Evolutionary conservation across 352 stramenopile species (phyloP).

Genomic region (Pythium sp.): DNA sequence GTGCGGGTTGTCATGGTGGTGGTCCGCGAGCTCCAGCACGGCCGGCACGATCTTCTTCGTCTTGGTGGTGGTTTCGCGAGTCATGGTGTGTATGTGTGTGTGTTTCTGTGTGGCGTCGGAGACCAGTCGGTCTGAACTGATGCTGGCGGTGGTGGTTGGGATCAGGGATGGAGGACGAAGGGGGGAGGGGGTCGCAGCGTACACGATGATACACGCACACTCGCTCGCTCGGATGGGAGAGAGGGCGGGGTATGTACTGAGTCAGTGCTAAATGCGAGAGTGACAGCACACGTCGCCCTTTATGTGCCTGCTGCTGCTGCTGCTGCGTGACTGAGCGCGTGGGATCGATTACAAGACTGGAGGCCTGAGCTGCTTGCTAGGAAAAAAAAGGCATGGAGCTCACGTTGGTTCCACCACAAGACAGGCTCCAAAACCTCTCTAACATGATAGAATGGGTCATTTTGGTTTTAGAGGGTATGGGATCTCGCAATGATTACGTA

Average conservation of each 20-base stretch:
- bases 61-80: constrained; percentile 13
- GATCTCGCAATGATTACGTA: constrained; percentile 8
- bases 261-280: background rate
- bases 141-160: background rate
- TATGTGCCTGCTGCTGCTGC: background rate
- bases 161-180: background rate
- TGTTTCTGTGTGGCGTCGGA: background rate
- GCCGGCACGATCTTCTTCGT: constrained; percentile 21
- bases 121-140: background rate
- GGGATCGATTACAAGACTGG: constrained; percentile 14
- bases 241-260: background rate
- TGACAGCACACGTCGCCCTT: background rate
- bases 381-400: background rate
- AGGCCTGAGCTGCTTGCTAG: background rate
- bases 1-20: constrained; percentile 3
- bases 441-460: background rate
- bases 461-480: constrained; percentile 8
- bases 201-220: background rate
- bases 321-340: background rate
- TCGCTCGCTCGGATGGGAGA: background rate
- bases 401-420: constrained; percentile 16
- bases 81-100: constrained; percentile 7
- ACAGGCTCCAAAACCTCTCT: background rate
- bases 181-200: background rate
- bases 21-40: constrained; percentile 9